These are phyloP conservation scores for Stephania cephalantha DNA, from an alignment of 164 flowering plant species.

Conservation along the genomic window DNA sequence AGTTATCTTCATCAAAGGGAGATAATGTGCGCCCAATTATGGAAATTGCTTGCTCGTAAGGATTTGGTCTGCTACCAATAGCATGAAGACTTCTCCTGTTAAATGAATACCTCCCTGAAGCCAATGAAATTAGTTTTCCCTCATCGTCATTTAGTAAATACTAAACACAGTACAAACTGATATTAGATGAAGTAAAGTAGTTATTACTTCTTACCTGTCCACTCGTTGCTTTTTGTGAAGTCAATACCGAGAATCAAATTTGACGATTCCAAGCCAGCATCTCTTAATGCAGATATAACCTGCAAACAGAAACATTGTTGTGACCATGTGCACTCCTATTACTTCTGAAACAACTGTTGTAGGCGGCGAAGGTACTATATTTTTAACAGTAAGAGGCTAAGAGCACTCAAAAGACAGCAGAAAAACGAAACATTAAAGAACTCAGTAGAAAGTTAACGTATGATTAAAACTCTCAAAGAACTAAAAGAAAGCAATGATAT, in stretches of 20 bases:
- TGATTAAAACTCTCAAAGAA: background rate
- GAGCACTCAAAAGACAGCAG: background rate
- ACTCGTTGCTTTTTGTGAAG: conserved; percentile 93
- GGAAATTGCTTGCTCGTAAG: conserved; percentile 91
- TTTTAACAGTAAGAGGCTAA: background rate
- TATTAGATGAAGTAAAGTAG: background rate
- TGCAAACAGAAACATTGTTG: conserved; percentile 17
- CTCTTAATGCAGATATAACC: conserved; percentile 71
- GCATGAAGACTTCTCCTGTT: conserved; percentile 73
- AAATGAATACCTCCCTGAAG: conserved; percentile 62
- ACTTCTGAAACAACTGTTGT: background rate
- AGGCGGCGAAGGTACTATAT: background rate
- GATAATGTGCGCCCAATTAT: conserved; percentile 78
- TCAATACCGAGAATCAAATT: conserved; percentile 85
- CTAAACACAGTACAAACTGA: background rate
- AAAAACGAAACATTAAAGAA: background rate
- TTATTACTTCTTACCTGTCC: conserved; percentile 67
- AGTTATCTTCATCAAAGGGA: conserved; percentile 84
- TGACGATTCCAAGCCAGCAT: conserved; percentile 90
- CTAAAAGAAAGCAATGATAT: background rate
- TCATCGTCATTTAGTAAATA: background rate
- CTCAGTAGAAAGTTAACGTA: background rate
- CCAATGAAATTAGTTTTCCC: conserved; percentile 3
- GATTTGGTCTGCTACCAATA: conserved; percentile 55
- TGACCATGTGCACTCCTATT: background rate